Conservation (phyloP, 495 filamentous ascomycete species). For the Penicilliopsis zonata region DNA sequence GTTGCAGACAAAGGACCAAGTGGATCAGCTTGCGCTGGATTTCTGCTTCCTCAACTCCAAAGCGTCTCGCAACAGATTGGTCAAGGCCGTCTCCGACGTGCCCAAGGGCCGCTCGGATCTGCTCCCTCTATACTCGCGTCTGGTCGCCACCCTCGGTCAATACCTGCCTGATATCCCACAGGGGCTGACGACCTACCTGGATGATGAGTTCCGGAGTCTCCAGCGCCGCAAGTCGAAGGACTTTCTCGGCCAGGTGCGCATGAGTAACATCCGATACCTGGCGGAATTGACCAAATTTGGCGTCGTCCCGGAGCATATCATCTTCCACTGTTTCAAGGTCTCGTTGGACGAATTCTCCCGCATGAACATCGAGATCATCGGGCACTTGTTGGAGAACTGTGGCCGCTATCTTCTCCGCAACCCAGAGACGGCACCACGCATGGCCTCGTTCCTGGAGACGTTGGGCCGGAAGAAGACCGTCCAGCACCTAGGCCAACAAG, state of each 20-base stretch:
- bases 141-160: conserved; percentile 85
- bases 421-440: conserved; percentile 83
- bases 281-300: conserved; percentile 97
- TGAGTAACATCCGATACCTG: conserved; percentile 91
- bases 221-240: conserved; percentile 99
- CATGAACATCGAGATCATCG: conserved; percentile 98
- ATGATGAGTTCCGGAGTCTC: conserved; percentile 93
- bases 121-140: conserved; percentile 80
- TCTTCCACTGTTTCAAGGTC: conserved; percentile 97
- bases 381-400: conserved; percentile 94
- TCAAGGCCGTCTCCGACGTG: conserved; percentile 88
- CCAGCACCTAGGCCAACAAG: conserved; percentile 88
- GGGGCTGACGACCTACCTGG: conserved; percentile 83
- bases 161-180: conserved; percentile 90
- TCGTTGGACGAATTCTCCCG: conserved; percentile 95
- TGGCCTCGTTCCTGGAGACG: conserved; percentile 89
- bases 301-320: conserved; percentile 94
- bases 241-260: conserved; percentile 85
- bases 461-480: conserved; percentile 91
- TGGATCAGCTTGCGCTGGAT: conserved; percentile 85
- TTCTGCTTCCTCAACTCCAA: conserved; percentile 99
- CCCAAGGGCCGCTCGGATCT: conserved; percentile 89
- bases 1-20: conserved; percentile 76
- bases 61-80: conserved; percentile 83
- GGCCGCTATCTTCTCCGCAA: conserved; percentile 90